Conservation (phyloP, 352 stramenopile species). For the Pythium brachiatum region DNA sequence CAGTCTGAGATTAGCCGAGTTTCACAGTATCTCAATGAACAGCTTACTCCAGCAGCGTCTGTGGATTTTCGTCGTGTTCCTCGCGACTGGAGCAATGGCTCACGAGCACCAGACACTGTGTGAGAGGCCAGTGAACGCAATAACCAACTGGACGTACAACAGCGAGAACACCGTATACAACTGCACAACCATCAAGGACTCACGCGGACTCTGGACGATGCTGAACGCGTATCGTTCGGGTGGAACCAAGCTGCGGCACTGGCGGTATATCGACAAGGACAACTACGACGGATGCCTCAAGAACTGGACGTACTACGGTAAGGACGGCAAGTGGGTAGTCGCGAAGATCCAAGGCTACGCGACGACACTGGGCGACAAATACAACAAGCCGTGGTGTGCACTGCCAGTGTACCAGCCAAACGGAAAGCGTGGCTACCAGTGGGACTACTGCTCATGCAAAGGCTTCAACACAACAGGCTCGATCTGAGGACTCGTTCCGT, state of each 20-base stretch:
- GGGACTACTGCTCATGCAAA: slow-evolving; percentile 3
- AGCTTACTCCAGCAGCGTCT: too few relatives aligned
- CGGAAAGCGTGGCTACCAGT: neutral
- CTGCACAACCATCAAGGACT: neutral
- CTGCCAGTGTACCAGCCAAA: neutral
- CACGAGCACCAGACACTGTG: neutral
- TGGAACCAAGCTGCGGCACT: neutral
- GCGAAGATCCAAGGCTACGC: neutral
- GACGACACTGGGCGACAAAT: neutral
- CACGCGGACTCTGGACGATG: neutral
- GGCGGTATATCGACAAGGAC: slow-evolving; percentile 1
- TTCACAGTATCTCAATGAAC: too few relatives aligned
- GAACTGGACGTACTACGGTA: slow-evolving; percentile 11
- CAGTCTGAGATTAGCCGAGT: too few relatives aligned
- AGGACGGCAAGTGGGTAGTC: neutral
- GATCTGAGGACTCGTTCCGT: too few relatives aligned
- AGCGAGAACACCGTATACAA: slow-evolving; percentile 1
- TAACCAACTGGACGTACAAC: neutral
- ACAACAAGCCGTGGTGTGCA: slow-evolving; percentile 7
- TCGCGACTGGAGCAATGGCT: neutral
- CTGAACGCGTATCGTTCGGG: slow-evolving; percentile 1
- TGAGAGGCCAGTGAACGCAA: neutral
- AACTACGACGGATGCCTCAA: slow-evolving; percentile 4
- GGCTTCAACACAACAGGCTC: too few relatives aligned
- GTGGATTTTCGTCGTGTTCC: too few relatives aligned